A percentile compares a stretch with the other conserved stretches of the same genome.
Conservation (phyloP, 371 early-diverging fungal species). For the Blakeslea trispora region DNA sequence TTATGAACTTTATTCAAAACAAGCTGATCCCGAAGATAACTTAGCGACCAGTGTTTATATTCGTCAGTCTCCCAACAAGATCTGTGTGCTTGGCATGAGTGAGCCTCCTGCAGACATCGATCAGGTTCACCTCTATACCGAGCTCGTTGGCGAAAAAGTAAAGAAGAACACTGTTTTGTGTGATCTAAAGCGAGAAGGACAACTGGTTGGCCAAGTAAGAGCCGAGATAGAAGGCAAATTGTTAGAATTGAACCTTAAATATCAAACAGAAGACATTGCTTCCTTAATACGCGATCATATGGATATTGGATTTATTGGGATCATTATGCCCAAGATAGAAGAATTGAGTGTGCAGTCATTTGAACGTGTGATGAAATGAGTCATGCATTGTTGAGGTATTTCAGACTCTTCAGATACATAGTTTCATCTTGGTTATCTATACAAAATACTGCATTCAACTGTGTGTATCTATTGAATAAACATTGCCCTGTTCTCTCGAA, state of each 20-base stretch:
- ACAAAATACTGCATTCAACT: no score
- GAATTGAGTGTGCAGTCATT: conserved; percentile 31
- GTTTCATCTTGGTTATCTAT: no score
- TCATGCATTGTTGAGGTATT: no score
- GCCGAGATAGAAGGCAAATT: conserved; percentile 48
- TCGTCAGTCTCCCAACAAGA: conserved; percentile 53
- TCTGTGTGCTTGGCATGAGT: conserved; percentile 48
- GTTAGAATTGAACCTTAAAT: conserved; percentile 41
- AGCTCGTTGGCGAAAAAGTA: conserved; percentile 29
- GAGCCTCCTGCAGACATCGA: conserved; percentile 18
- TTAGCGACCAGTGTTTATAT: conserved; percentile 30
- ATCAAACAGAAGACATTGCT: conserved; percentile 22
- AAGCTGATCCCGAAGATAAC: conserved; percentile 15
- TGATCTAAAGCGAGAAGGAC: conserved; percentile 20
- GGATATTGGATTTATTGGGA: conserved; percentile 46
- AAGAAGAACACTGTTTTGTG: conserved; percentile 30
- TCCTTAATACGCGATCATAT: conserved; percentile 30
- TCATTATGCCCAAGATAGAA: conserved; percentile 42
- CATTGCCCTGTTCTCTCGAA: no score
- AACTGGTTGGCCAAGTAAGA: conserved; percentile 22
- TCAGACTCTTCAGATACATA: no score
- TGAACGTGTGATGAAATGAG: no score
- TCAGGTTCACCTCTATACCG: conserved; percentile 8
- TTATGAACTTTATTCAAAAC: conserved; percentile 41
- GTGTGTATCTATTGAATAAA: no score